A percentile compares a stretch with the other conserved stretches of the same genome.
phyloP scores from a whole-genome alignment of 768 basidiomycete species.

The Hericium erinaceus region DNA sequence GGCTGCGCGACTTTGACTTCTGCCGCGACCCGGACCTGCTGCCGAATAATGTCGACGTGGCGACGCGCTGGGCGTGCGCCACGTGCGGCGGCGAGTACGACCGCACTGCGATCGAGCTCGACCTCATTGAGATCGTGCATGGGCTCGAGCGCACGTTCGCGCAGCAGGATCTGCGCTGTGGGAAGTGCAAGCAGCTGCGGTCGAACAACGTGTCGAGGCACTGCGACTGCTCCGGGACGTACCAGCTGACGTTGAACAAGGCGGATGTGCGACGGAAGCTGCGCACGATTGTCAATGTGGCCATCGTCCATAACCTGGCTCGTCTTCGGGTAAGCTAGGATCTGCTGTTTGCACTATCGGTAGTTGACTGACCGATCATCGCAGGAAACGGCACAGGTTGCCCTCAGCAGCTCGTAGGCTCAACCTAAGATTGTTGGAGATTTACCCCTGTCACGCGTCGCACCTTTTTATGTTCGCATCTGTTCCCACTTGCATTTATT shows the following conservation, averaged over 20 bases:
- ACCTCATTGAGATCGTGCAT: constrained; percentile 69
- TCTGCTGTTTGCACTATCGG: neutral
- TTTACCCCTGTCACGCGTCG: too few relatives aligned
- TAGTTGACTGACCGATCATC: neutral
- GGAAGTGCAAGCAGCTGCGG: constrained; percentile 85
- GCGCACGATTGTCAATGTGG: constrained; percentile 77
- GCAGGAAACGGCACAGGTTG: neutral
- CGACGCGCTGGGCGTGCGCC: constrained; percentile 57
- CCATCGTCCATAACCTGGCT: constrained; percentile 58
- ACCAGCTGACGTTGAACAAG: constrained; percentile 63
- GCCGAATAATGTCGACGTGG: constrained; percentile 40
- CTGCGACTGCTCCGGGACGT: constrained; percentile 85
- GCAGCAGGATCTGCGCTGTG: constrained; percentile 85
- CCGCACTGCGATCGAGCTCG: constrained; percentile 76
- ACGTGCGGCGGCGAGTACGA: constrained; percentile 84
- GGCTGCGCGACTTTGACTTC: constrained; percentile 86
- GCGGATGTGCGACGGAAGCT: constrained; percentile 63
- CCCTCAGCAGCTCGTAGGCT: neutral
- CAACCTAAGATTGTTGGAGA: neutral
- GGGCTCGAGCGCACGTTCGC: constrained; percentile 64
- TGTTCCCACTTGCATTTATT: too few relatives aligned
- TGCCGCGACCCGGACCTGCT: constrained; percentile 85
- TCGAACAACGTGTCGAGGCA: constrained; percentile 79
- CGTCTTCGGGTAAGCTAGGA: constrained; percentile 52
- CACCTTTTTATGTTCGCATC: too few relatives aligned